A percentile compares a stretch with the other conserved stretches of the same genome.
Evolutionary conservation across 768 basidiomycete genomes (phyloP).

Genomic region (Phanerochaete sordida): DNA sequence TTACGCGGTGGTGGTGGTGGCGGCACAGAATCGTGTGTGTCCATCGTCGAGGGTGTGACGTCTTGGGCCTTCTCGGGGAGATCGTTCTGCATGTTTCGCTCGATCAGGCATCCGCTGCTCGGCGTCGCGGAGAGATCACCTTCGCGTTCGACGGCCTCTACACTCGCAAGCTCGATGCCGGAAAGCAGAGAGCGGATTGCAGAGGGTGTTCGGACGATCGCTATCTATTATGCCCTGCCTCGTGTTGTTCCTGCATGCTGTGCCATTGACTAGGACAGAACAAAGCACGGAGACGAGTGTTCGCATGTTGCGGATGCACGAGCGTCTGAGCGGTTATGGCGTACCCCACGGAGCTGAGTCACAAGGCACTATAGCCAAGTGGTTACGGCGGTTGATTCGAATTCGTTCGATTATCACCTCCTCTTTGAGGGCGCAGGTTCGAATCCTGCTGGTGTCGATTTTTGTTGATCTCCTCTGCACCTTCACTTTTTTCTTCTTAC

Average conservation of each 20-base stretch:
- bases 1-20: background rate
- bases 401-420: constrained; percentile 11
- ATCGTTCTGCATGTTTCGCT: background rate
- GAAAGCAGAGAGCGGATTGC: too few relatives aligned
- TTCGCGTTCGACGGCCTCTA: too few relatives aligned
- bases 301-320: too few relatives aligned
- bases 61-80: background rate
- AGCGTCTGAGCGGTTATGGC: too few relatives aligned
- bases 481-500: background rate
- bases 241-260: too few relatives aligned
- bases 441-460: constrained; percentile 13
- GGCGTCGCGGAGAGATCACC: background rate
- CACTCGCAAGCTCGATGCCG: too few relatives aligned
- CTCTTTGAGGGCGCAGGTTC: constrained; percentile 16
- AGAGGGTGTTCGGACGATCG: too few relatives aligned
- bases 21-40: background rate
- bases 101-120: background rate
- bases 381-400: constrained; percentile 17
- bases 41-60: background rate
- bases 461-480: too few relatives aligned
- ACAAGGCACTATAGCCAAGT: constrained; percentile 16
- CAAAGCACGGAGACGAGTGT: too few relatives aligned
- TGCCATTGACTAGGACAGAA: too few relatives aligned
- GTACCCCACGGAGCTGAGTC: too few relatives aligned
- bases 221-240: too few relatives aligned